Evolutionary conservation across 2,329 filamentous ascomycete genomes (phyloP).

Genomic region (Botrytis porri): DNA sequence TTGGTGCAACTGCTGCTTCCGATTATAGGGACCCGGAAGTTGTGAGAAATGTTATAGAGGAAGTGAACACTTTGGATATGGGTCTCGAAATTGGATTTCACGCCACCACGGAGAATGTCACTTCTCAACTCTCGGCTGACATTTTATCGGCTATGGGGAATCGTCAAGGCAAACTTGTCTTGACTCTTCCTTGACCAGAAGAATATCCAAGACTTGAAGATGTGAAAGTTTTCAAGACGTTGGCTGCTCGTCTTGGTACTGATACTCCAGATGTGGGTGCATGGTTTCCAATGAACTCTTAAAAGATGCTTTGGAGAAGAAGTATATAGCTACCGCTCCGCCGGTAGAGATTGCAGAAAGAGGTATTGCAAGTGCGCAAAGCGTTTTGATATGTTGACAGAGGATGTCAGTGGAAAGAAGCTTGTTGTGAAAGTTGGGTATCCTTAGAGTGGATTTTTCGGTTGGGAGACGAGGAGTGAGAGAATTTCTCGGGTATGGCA

Average conservation of each 20-base stretch:
- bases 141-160: conserved; percentile 14
- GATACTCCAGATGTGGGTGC: conserved; percentile 21
- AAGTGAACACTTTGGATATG: conserved; percentile 16
- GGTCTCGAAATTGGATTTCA: conserved; percentile 23
- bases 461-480: neutral
- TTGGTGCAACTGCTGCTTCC: conserved; percentile 44
- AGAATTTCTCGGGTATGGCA: neutral
- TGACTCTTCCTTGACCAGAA: conserved; percentile 14
- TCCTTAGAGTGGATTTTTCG: neutral
- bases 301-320: conserved; percentile 18
- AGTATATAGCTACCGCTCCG: conserved; percentile 22
- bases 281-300: conserved; percentile 28
- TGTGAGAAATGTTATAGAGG: conserved; percentile 18
- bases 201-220: conserved; percentile 12
- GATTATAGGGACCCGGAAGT: conserved; percentile 39
- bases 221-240: conserved; percentile 18
- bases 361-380: conserved; percentile 20
- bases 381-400: conserved; percentile 23
- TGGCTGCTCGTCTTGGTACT: neutral
- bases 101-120: conserved; percentile 16
- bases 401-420: conserved; percentile 28
- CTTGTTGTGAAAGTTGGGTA: conserved; percentile 22
- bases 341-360: conserved; percentile 25
- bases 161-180: conserved; percentile 18
- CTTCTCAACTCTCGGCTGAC: conserved; percentile 13